Percentiles rank a stretch among this genome's conserved stretches.
phyloP scores from a whole-genome alignment of 2,329 filamentous ascomycete genomes.

The Dothistroma pini region DNA sequence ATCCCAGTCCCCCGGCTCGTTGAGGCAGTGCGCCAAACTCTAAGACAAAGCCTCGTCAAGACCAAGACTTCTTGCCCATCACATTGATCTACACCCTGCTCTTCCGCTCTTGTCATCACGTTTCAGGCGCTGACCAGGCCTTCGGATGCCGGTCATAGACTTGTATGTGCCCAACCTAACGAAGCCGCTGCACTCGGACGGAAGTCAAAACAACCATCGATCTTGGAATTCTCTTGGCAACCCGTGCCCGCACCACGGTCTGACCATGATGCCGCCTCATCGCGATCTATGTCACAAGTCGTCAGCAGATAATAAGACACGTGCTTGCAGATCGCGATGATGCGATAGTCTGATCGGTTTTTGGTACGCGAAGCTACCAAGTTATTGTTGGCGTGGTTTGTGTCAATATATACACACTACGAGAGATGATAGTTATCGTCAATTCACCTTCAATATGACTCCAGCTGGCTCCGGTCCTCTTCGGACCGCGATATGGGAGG shows the following conservation, averaged over 20 bases:
- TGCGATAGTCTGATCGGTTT: not conserved
- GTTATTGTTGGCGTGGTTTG: not conserved
- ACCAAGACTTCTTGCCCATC: no score
- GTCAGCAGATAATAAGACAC: not conserved
- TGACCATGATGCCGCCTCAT: not conserved
- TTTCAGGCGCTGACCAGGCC: no score
- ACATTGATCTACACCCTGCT: no score
- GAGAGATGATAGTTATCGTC: not conserved
- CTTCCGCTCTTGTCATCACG: no score
- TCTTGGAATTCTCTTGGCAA: not conserved
- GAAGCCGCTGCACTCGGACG: not conserved
- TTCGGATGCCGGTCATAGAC: not conserved
- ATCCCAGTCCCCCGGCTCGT: not conserved
- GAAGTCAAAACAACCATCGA: not conserved
- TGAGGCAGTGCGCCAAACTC: not conserved
- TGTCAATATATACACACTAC: not conserved
- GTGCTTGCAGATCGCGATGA: not conserved
- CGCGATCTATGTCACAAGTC: not conserved
- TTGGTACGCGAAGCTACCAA: not conserved
- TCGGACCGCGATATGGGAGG: not conserved
- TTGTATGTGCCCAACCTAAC: no score
- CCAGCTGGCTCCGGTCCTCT: not conserved
- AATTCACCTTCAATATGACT: not conserved
- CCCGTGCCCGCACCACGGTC: not conserved
- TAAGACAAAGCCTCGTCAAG: not conserved